phyloP scores from a whole-genome alignment of 202 grass and related monocot species.

The Alloteropsis angusta region DNA sequence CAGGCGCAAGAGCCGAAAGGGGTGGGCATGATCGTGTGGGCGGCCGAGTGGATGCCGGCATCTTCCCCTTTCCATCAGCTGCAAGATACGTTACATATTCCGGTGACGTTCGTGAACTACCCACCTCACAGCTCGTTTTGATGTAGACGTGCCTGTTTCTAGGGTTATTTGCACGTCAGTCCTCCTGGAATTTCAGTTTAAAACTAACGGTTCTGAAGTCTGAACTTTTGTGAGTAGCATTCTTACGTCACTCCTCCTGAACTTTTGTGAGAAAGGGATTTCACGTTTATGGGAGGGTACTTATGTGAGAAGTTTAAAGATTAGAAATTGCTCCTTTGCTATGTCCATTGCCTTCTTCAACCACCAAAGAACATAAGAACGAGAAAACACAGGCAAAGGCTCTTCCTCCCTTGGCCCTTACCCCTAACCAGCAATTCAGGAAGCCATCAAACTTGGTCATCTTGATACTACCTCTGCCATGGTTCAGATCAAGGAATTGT shows the following conservation, averaged over 20 bases:
- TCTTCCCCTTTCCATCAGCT: conserved; percentile 29
- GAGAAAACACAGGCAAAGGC: background rate
- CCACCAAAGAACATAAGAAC: background rate
- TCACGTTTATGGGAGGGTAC: background rate
- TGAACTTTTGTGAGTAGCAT: background rate
- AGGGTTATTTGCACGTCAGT: background rate
- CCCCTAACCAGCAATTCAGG: background rate
- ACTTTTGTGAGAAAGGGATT: background rate
- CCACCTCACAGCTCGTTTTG: conserved; percentile 7
- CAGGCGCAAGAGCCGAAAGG: background rate
- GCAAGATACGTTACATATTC: conserved; percentile 31
- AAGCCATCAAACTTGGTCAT: background rate
- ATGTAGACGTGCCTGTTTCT: conserved; percentile 4
- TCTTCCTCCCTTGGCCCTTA: background rate
- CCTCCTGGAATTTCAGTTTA: conserved; percentile 5
- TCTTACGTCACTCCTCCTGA: too few species aligned
- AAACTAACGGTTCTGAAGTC: background rate
- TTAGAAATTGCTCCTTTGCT: background rate
- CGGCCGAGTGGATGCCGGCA: conserved; percentile 21
- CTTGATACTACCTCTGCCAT: conserved; percentile 27
- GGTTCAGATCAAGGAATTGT: conserved; percentile 98
- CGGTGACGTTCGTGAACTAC: conserved; percentile 12
- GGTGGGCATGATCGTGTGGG: conserved; percentile 7
- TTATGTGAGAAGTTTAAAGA: background rate
- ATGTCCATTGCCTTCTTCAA: conserved; percentile 21